Evolutionary conservation across 2,329 filamentous ascomycete species (phyloP).

Genomic region (Exophiala sp.): DNA sequence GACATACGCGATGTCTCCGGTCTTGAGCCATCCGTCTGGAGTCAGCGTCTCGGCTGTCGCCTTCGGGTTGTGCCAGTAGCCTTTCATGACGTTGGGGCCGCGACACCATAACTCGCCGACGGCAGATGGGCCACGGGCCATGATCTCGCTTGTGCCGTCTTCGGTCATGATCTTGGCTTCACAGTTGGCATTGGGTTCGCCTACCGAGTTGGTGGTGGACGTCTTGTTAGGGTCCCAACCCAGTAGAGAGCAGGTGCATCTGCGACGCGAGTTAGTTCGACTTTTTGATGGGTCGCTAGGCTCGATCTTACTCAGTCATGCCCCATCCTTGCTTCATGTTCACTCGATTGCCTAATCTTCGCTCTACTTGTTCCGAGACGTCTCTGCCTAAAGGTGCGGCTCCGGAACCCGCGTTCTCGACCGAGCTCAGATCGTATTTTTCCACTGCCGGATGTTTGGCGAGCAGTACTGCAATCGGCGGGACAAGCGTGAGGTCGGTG

Average conservation of each 20-base stretch:
- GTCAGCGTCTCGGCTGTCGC: slow-evolving; percentile 50
- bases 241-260: slow-evolving; percentile 62
- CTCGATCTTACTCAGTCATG: slow-evolving; percentile 62
- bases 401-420: slow-evolving; percentile 56
- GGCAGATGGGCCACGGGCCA: slow-evolving; percentile 13
- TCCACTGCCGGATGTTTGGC: slow-evolving; percentile 63
- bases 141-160: slow-evolving; percentile 19
- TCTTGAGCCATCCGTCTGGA: slow-evolving; percentile 55
- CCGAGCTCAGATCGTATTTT: slow-evolving; percentile 62
- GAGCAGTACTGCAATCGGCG: slow-evolving; percentile 67
- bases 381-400: slow-evolving; percentile 63
- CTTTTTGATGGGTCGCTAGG: no score
- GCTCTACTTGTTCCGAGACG: slow-evolving; percentile 53
- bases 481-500: slow-evolving; percentile 61
- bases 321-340: slow-evolving; percentile 71
- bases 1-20: slow-evolving; percentile 63
- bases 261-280: neutral
- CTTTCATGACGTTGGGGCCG: slow-evolving; percentile 53
- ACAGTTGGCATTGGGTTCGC: slow-evolving; percentile 62
- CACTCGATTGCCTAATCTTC: slow-evolving; percentile 47
- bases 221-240: slow-evolving; percentile 55
- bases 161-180: slow-evolving; percentile 59
- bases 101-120: slow-evolving; percentile 47
- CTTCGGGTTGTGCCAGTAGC: slow-evolving; percentile 54
- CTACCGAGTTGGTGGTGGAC: slow-evolving; percentile 50